Percentiles rank a stretch among this genome's conserved stretches.
Evolutionary conservation across 2,329 filamentous ascomycete genomes (phyloP).

Genomic region (Fusarium buxicola): DNA sequence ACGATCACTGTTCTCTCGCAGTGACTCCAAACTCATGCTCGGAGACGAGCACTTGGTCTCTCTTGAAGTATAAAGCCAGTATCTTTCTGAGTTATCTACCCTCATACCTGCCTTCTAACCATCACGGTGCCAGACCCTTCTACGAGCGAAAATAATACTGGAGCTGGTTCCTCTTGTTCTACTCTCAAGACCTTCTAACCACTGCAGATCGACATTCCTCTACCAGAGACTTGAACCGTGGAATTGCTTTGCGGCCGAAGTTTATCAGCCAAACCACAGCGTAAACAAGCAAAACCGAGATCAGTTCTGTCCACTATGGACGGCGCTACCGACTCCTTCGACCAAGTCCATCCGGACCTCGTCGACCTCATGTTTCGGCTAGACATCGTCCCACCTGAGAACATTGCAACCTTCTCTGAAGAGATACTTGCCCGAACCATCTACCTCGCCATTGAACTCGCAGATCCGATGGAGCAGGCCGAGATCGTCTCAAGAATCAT

Average conservation of each 20-base stretch:
- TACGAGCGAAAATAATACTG: too few relatives aligned
- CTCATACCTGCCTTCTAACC: not conserved
- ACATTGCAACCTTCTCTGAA: slow-evolving; percentile 15
- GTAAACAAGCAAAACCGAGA: not conserved
- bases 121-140: too few relatives aligned
- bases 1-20: slow-evolving; percentile 4
- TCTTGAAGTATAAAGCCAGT: not conserved
- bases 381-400: slow-evolving; percentile 8
- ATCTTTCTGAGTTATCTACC: not conserved
- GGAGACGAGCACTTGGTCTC: too few relatives aligned
- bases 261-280: not conserved
- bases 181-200: too few relatives aligned
- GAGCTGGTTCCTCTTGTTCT: too few relatives aligned
- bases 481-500: slow-evolving; percentile 38
- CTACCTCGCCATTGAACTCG: slow-evolving; percentile 36
- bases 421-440: slow-evolving; percentile 28
- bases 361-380: slow-evolving; percentile 27
- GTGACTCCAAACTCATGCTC: too few relatives aligned
- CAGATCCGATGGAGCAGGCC: slow-evolving; percentile 31
- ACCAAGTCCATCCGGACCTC: slow-evolving; percentile 40
- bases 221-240: too few relatives aligned
- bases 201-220: too few relatives aligned
- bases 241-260: too few relatives aligned
- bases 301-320: slow-evolving; percentile 6
- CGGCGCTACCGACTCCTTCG: slow-evolving; percentile 6